Percentiles rank a stretch among this genome's conserved stretches.
Conservation (phyloP, 2,329 filamentous ascomycete genomes). For the Exophiala sp. region DNA sequence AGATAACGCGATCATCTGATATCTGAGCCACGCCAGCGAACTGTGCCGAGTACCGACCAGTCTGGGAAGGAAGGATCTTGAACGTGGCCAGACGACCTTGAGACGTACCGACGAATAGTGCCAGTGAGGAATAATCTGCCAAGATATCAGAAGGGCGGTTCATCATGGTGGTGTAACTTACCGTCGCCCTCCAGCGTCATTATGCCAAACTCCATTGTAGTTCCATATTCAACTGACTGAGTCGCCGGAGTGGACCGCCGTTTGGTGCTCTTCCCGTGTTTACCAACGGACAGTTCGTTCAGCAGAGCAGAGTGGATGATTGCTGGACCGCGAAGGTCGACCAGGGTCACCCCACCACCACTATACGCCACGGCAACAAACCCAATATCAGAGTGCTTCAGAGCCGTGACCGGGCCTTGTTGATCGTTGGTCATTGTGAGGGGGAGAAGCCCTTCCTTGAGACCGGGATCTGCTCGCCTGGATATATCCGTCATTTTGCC, state of each 20-base stretch:
- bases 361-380: conserved; percentile 88
- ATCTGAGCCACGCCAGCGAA: conserved; percentile 66
- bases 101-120: conserved; percentile 86
- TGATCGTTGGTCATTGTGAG: conserved; percentile 77
- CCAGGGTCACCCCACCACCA: conserved; percentile 71
- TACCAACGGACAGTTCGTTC: conserved; percentile 71
- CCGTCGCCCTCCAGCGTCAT: conserved; percentile 89
- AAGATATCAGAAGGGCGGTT: conserved; percentile 28
- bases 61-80: conserved; percentile 73
- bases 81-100: conserved; percentile 81
- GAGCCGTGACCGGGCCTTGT: conserved; percentile 72
- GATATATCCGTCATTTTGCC: conserved; percentile 73
- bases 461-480: conserved; percentile 63
- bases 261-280: conserved; percentile 74
- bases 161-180: conserved; percentile 29
- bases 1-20: conserved; percentile 65
- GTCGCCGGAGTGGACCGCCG: conserved; percentile 32
- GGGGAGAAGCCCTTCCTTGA: conserved; percentile 80
- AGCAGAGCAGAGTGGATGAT: conserved; percentile 75
- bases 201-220: conserved; percentile 82
- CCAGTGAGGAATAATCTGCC: conserved; percentile 82
- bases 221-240: conserved; percentile 67
- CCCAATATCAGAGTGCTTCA: conserved; percentile 86
- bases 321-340: conserved; percentile 82
- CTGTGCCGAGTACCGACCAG: conserved; percentile 67